Percentiles rank a stretch among this genome's conserved stretches.
These are phyloP conservation scores for Xylaria sp. DNA, from an alignment of 2,329 filamentous ascomycete genomes.

Conservation along the genomic window DNA sequence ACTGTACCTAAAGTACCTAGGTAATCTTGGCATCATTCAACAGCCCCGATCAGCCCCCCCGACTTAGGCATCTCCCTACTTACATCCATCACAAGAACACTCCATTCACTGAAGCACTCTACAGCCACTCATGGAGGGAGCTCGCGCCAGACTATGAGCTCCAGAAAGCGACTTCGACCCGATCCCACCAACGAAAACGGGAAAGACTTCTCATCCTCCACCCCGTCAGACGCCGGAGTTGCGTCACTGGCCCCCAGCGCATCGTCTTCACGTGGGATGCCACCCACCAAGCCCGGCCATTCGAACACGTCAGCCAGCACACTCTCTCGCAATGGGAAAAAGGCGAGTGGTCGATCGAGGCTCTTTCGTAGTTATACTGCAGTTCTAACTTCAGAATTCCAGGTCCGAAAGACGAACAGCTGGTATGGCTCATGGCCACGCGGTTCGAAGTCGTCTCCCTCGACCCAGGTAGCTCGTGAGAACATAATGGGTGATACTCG, in stretches of 20 bases:
- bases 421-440: slow-evolving; percentile 73
- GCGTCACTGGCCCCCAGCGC: slow-evolving; percentile 41
- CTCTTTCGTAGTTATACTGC: slow-evolving; percentile 12
- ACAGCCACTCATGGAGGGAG: slow-evolving; percentile 26
- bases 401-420: slow-evolving; percentile 65
- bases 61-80: slow-evolving; percentile 7
- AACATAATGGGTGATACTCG: slow-evolving; percentile 68
- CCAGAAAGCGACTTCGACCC: slow-evolving; percentile 55
- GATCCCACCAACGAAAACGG: slow-evolving; percentile 47
- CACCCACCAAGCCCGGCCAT: slow-evolving; percentile 37
- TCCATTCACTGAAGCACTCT: slow-evolving; percentile 1
- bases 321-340: slow-evolving; percentile 34
- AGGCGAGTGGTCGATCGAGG: slow-evolving; percentile 35
- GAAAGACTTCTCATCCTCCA: slow-evolving; percentile 35
- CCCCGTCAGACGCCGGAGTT: slow-evolving; percentile 38
- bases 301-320: slow-evolving; percentile 36
- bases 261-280: slow-evolving; percentile 38
- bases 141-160: slow-evolving; percentile 49
- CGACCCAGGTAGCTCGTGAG: slow-evolving; percentile 69
- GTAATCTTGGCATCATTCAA: slow-evolving; percentile 16
- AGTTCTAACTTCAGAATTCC: slow-evolving; percentile 31
- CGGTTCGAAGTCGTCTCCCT: slow-evolving; percentile 65
- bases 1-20: neutral
- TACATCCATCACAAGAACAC: slow-evolving; percentile 4
- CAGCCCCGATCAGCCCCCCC: neutral